Evolutionary conservation across 495 filamentous ascomycete species (phyloP).

Genomic region (Trichoderma asperelloides): DNA sequence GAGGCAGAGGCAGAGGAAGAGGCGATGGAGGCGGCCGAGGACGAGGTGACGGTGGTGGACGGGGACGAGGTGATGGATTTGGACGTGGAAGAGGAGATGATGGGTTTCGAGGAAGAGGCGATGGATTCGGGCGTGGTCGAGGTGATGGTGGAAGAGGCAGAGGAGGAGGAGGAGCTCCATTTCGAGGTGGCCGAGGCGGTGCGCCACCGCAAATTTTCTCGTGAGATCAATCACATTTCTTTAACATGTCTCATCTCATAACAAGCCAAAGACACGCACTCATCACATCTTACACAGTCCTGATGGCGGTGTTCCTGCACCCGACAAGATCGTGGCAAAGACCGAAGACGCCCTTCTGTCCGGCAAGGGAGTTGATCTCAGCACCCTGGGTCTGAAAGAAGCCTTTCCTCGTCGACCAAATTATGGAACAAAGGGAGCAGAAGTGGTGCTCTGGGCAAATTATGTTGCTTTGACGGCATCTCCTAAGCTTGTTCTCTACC

Average conservation of each 20-base stretch:
- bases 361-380: not conserved
- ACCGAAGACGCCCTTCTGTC: not conserved
- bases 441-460: conserved; percentile 42
- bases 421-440: conserved; percentile 37
- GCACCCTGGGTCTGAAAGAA: conserved; percentile 9
- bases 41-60: not conserved
- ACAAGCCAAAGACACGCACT: not conserved
- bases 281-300: not conserved
- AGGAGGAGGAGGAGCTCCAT: not conserved
- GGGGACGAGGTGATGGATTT: not conserved
- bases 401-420: conserved; percentile 35
- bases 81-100: not conserved
- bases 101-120: not conserved
- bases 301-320: not conserved
- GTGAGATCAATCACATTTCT: not conserved
- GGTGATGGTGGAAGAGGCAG: not conserved
- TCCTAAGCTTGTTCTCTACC: conserved; percentile 26
- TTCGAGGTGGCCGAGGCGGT: not conserved
- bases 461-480: conserved; percentile 36
- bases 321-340: not conserved
- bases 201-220: not conserved
- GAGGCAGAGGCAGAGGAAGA: not conserved
- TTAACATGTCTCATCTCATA: not conserved
- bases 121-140: not conserved
- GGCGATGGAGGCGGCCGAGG: not conserved